These are phyloP conservation scores for Isabelozyma rhagii DNA, from an alignment of 805 yeast species.

Conservation along the genomic window DNA sequence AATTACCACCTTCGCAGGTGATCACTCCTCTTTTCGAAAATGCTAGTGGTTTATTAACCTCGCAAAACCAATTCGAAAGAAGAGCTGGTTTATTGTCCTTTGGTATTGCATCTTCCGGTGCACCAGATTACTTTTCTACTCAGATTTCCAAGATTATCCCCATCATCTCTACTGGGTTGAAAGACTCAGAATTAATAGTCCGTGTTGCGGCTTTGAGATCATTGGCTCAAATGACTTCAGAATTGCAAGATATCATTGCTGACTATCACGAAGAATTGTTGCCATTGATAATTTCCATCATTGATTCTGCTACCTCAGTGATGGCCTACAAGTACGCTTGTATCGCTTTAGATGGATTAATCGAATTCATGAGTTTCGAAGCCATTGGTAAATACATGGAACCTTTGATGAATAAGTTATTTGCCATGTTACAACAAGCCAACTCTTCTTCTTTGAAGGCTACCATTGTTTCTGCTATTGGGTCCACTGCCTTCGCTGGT, in stretches of 20 bases:
- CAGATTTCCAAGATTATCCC: conserved; percentile 75
- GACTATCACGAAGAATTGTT: conserved; percentile 77
- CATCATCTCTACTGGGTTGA: conserved; percentile 69
- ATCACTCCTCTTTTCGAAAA: conserved; percentile 73
- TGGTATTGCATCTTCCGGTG: conserved; percentile 84
- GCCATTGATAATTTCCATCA: conserved; percentile 82
- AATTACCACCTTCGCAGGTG: conserved; percentile 91
- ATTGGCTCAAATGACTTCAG: conserved; percentile 72
- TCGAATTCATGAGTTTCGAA: conserved; percentile 88
- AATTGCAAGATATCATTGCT: conserved; percentile 81
- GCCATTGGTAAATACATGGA: conserved; percentile 78
- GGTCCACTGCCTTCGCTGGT: conserved; percentile 94
- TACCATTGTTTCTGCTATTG: conserved; percentile 90
- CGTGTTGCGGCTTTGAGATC: conserved; percentile 84
- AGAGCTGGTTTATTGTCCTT: conserved; percentile 83
- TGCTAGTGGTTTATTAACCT: conserved; percentile 49
- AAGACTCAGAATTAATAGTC: conserved; percentile 71
- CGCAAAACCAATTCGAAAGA: conserved; percentile 71
- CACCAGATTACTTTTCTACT: conserved; percentile 85
- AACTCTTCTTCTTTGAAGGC: conserved; percentile 70
- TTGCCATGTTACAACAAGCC: conserved; percentile 77
- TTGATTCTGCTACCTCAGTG: conserved; percentile 80
- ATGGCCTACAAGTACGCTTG: conserved; percentile 90
- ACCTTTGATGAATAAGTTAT: conserved; percentile 85
- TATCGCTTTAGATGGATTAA: conserved; percentile 82